Base-by-base conservation (phyloP, 345 rosid species). In the Reutealis trisperma region DNA sequence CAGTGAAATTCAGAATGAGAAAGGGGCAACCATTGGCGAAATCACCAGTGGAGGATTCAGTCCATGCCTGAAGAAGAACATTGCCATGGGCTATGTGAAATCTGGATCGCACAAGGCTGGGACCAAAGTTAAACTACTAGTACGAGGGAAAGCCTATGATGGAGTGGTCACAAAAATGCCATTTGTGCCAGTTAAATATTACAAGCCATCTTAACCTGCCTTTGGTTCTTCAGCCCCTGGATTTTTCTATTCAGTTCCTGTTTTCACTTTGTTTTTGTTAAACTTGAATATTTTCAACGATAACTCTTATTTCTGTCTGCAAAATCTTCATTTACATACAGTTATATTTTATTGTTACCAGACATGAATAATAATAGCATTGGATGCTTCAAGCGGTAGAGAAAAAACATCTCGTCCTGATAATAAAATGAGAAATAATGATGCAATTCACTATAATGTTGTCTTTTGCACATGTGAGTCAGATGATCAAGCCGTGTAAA, bases 21-120 rank as follows among this genome's bases (percentile, higher is more conserved):
- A 73, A 18, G 98, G 99, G 42, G 80, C 79, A 41, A 87, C 85
- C 82, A 91, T 91, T 6, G 98, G 98, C 21, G 98, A 96, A 88
- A 79, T 96, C 77, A 96, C 99, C 12, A 96, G 99, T 21, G 98
- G 98, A 11, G 99, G 98, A 73, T 96, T 96, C 54, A 92, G 98
- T 79, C 98, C 99, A 2, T 92, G 95, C 92, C 85, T 94, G 55
- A 94, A 94, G 97, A 94, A 92, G 91, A 94, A 94, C 87, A 90
- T 96, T 67, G 90, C 97, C 41, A 96, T 96, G 99, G 97, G 99
- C 42, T 96, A 94, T 9, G 98, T 96, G 71, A 94, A 94, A 75
- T 94, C 99, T 0, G 99, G 98, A 69, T 78, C 67, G 41, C 99
- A 96, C 88, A 96, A 96, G 83, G 81, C 74, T 0, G 97, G 98